Conservation (phyloP, 495 filamentous ascomycete species). For the Tuber aestivum region DNA sequence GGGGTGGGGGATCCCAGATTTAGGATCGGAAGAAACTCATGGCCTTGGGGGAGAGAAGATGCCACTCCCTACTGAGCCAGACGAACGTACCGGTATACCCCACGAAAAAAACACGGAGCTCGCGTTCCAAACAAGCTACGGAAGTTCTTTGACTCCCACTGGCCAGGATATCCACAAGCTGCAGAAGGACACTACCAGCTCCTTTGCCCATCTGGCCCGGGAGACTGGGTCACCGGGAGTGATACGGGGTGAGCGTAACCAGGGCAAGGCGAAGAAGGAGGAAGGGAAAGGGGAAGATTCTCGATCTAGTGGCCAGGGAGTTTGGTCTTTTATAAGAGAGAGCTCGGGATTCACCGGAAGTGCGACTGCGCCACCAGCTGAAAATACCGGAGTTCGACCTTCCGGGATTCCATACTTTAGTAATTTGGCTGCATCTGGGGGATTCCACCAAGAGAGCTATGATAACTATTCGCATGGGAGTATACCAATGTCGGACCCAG, state of each 20-base stretch:
- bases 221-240: neutral
- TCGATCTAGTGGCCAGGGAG: neutral
- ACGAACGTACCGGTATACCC: neutral
- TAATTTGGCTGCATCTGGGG: neutral
- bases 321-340: no score
- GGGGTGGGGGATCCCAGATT: neutral
- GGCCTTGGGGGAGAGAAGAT: neutral
- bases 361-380: neutral
- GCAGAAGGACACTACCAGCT: neutral
- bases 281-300: neutral
- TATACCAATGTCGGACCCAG: neutral
- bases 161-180: neutral
- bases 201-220: neutral
- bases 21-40: neutral
- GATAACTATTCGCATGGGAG: neutral
- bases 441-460: neutral
- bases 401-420: neutral
- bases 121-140: neutral
- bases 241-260: constrained; percentile 8
- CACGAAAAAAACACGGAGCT: neutral
- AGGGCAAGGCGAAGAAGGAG: neutral
- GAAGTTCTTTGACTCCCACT: neutral
- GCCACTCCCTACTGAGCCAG: neutral
- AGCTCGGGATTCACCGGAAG: neutral
- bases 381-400: neutral